Conservation (phyloP, 768 basidiomycete species). For the Clavulina sp. region DNA sequence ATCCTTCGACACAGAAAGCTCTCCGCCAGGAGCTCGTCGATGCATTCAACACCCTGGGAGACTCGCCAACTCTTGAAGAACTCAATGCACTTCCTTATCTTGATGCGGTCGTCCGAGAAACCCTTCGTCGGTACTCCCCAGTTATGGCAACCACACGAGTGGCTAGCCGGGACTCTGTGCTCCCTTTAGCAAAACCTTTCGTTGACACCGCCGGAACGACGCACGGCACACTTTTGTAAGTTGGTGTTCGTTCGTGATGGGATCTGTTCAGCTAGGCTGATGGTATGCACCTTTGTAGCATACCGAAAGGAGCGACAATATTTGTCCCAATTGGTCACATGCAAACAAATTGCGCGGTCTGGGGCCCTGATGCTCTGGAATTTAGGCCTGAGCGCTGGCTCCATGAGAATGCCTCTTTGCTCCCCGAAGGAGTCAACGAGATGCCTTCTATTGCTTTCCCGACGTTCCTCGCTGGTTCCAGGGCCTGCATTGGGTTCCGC, state of each 20-base stretch:
- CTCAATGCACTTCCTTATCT: slow-evolving; percentile 17
- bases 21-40: slow-evolving; percentile 26
- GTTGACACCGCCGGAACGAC: slow-evolving; percentile 28
- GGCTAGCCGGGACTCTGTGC: slow-evolving; percentile 33
- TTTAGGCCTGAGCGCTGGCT: slow-evolving; percentile 12
- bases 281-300: neutral
- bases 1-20: slow-evolving; percentile 32
- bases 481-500: slow-evolving; percentile 10
- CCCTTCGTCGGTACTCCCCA: slow-evolving; percentile 37
- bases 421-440: neutral
- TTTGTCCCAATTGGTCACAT: slow-evolving; percentile 1
- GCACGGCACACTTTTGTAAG: slow-evolving; percentile 25
- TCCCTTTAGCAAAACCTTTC: slow-evolving; percentile 32
- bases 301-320: slow-evolving; percentile 7
- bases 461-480: slow-evolving; percentile 9
- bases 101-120: slow-evolving; percentile 27
- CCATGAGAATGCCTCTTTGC: no score
- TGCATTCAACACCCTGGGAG: slow-evolving; percentile 11
- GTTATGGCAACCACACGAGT: slow-evolving; percentile 27
- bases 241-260: slow-evolving; percentile 2
- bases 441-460: slow-evolving; percentile 6
- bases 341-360: slow-evolving; percentile 9
- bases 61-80: slow-evolving; percentile 12
- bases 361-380: slow-evolving; percentile 12
- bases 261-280: neutral